A percentile compares a stretch with the other conserved stretches of the same genome.
phyloP scores from a whole-genome alignment of 345 rosid species.

The Lepidium sativum region DNA sequence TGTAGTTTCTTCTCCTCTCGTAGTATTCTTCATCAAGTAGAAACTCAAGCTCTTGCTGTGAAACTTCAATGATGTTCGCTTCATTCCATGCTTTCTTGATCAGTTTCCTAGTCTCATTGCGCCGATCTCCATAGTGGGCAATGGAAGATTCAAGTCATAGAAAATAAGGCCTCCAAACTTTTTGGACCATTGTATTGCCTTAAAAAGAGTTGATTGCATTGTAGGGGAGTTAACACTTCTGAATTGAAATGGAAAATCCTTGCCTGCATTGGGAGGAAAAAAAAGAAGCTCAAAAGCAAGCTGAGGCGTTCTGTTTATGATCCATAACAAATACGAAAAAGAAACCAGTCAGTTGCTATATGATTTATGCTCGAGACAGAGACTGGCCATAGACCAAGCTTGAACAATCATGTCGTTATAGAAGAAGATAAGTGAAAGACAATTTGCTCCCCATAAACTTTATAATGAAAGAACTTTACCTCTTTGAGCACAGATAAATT shows the following conservation, averaged over 20 bases:
- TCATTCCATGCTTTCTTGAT: slow-evolving; percentile 61
- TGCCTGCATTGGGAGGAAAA: slow-evolving; percentile 45
- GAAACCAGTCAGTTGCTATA: neutral
- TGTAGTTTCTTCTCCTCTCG: slow-evolving; percentile 51
- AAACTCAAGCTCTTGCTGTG: slow-evolving; percentile 79
- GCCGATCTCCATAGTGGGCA: slow-evolving; percentile 72
- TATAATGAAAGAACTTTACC: slow-evolving; percentile 30
- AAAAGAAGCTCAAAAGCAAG: neutral
- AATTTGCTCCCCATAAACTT: neutral
- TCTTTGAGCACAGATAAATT: slow-evolving; percentile 78
- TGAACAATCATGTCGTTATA: neutral
- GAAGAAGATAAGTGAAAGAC: neutral
- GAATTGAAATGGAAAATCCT: slow-evolving; percentile 82
- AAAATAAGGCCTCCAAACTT: slow-evolving; percentile 72
- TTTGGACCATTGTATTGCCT: slow-evolving; percentile 63
- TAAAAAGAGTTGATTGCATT: slow-evolving; percentile 46
- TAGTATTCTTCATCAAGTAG: slow-evolving; percentile 75
- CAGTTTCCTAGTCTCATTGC: slow-evolving; percentile 56
- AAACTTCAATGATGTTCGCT: slow-evolving; percentile 73
- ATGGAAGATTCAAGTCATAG: slow-evolving; percentile 69
- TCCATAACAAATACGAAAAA: neutral
- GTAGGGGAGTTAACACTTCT: slow-evolving; percentile 55
- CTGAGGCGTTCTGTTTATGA: neutral
- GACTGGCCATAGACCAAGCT: neutral
- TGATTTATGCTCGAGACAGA: neutral